phyloP scores from a whole-genome alignment of 148 eudicot species.

The Camellia japonica region DNA sequence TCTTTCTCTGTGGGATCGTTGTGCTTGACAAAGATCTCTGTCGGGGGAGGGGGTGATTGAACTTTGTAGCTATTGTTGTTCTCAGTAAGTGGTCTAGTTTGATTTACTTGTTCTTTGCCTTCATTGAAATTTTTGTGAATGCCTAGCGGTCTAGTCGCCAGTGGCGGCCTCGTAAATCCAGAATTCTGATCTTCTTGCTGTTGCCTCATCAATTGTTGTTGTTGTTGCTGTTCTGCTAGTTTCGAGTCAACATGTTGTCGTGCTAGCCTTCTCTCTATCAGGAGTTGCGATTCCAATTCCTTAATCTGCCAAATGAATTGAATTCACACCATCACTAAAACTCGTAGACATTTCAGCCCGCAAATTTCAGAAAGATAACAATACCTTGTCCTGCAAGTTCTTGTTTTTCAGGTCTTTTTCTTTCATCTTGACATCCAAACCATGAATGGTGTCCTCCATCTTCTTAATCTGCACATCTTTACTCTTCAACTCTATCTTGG shows the following conservation, averaged over 20 bases:
- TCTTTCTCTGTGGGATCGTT: slow-evolving; percentile 58
- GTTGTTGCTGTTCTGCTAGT: slow-evolving; percentile 63
- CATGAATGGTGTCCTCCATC: slow-evolving; percentile 74
- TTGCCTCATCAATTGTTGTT: slow-evolving; percentile 45
- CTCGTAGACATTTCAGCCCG: background rate
- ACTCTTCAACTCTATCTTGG: slow-evolving; percentile 67
- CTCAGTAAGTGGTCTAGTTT: slow-evolving; percentile 34
- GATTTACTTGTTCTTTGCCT: slow-evolving; percentile 27
- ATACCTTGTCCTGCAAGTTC: slow-evolving; percentile 85
- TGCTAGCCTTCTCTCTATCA: slow-evolving; percentile 87
- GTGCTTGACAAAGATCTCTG: slow-evolving; percentile 26
- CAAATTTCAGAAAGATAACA: background rate
- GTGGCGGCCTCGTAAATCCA: slow-evolving; percentile 50
- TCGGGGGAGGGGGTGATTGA: slow-evolving; percentile 26
- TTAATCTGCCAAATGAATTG: slow-evolving; percentile 54
- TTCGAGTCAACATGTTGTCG: slow-evolving; percentile 83
- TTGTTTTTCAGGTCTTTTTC: slow-evolving; percentile 81
- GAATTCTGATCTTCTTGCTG: slow-evolving; percentile 46
- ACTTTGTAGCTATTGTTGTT: slow-evolving; percentile 31
- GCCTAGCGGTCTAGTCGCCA: slow-evolving; percentile 43
- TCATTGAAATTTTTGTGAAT: slow-evolving; percentile 31
- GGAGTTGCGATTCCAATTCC: slow-evolving; percentile 83
- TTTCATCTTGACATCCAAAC: slow-evolving; percentile 71
- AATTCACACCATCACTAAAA: background rate
- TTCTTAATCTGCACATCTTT: slow-evolving; percentile 78